These are phyloP conservation scores for Penicillium sclerotiorum DNA, from an alignment of 2,329 filamentous ascomycete species.

Conservation along the genomic window DNA sequence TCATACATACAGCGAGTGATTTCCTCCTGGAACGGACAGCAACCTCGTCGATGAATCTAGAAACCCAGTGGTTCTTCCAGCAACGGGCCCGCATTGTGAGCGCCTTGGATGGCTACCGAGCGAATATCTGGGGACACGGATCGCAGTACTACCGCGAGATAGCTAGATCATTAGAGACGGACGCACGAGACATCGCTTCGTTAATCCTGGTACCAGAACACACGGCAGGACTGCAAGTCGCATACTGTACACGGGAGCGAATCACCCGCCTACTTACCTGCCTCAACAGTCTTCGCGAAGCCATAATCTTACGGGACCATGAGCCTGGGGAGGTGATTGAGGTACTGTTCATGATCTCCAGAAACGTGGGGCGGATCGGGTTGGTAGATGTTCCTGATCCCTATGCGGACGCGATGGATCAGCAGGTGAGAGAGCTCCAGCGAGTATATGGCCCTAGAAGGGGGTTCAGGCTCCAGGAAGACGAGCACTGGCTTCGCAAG, in stretches of 20 bases:
- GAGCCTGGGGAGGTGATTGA: background rate
- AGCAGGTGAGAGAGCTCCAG: background rate
- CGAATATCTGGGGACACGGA: background rate
- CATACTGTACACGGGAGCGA: background rate
- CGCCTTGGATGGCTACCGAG: background rate
- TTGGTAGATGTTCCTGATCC: background rate
- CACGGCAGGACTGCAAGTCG: background rate
- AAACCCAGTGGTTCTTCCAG: background rate
- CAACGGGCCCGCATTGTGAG: background rate
- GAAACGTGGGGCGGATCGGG: background rate
- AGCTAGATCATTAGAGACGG: background rate
- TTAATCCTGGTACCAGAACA: background rate
- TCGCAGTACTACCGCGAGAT: background rate
- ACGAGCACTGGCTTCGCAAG: background rate
- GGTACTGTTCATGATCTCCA: background rate
- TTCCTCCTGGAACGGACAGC: too few species aligned
- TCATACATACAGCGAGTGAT: too few species aligned
- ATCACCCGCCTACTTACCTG: background rate
- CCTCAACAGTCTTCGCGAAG: background rate
- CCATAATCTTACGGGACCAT: background rate
- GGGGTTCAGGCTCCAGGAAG: background rate
- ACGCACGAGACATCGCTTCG: background rate
- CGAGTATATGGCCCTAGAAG: background rate
- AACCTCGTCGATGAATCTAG: too few species aligned
- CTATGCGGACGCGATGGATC: background rate